Evolutionary conservation across 805 yeast species (phyloP).

Genomic region (Sugiyamaella smithiae): DNA sequence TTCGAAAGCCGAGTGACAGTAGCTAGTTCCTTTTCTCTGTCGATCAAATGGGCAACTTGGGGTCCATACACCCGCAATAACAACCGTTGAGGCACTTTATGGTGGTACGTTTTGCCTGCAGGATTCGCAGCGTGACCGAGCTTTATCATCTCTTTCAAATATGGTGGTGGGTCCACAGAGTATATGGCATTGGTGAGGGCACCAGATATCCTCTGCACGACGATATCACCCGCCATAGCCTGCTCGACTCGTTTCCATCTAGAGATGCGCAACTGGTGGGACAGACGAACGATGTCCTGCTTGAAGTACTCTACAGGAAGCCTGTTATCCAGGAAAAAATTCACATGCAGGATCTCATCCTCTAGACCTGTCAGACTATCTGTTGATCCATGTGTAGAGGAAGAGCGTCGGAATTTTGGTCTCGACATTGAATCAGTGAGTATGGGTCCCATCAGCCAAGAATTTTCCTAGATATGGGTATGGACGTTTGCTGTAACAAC

Average conservation of each 20-base stretch:
- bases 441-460: neutral
- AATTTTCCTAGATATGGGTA: neutral
- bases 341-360: slow-evolving; percentile 35
- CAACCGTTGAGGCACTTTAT: slow-evolving; percentile 52
- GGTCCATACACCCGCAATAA: slow-evolving; percentile 85
- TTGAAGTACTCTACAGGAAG: slow-evolving; percentile 83
- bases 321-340: slow-evolving; percentile 65
- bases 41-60: slow-evolving; percentile 80
- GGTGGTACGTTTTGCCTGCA: slow-evolving; percentile 28
- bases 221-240: slow-evolving; percentile 43
- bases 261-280: slow-evolving; percentile 62
- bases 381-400: slow-evolving; percentile 5
- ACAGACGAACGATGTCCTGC: slow-evolving; percentile 67
- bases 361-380: slow-evolving; percentile 8
- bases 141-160: slow-evolving; percentile 35
- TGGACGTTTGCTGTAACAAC: too few species aligned
- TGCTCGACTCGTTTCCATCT: slow-evolving; percentile 67
- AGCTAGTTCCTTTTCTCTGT: slow-evolving; percentile 74
- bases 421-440: neutral
- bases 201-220: slow-evolving; percentile 72
- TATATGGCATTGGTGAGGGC: slow-evolving; percentile 92
- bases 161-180: slow-evolving; percentile 58
- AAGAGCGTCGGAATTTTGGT: slow-evolving; percentile 9
- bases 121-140: slow-evolving; percentile 19
- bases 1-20: slow-evolving; percentile 69